Evolutionary conservation across 2,329 filamentous ascomycete genomes (phyloP), one percentile per base, ranked within the genome.

Genomic region (Acrocalymma vagum): DNA sequence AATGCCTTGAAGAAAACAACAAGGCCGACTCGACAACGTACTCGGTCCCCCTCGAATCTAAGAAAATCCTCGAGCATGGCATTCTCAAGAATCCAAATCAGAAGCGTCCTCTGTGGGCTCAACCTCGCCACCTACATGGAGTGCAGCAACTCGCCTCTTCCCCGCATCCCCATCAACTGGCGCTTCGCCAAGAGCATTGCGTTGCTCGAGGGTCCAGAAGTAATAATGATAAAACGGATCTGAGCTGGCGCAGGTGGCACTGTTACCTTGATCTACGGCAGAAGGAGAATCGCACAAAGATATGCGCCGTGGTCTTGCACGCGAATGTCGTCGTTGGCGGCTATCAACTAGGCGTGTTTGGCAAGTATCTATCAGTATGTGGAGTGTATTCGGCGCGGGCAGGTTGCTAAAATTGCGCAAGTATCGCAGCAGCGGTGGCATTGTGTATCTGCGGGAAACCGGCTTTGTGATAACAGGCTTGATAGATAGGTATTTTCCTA

Each of bases 301-400:
- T 36, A 17, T 9, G 34, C 21, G 74, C 72, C 22, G 62, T 79
- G 3, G 48, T 79, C 13, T 45, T 48, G 7, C 71, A 76, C 3
- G 75, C 70, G 5, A 78, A 81, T 48, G 71, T 79, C 33, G 70
- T 79, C 32, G 49, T 80, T 15, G 72, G 78, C 36, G 78, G 78
- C 11, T 81, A 77, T 62, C 67, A 78, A 9, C 69, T 71, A 6
- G 70, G 69, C 4, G 63, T 67, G 4, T 60, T 81, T 21, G 62
- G 20, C 60, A 63, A 17, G 64, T 62, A 9, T 72, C 72, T 1
- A 62, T 74, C 15, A 66, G 72, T 1, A 58, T 71, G 3, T 52
- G 72, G 9, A 64, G 63, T 13, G 52, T 76, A 23, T 55, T 72
- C 10, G 62, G 56, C 33, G 55, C 73, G 48, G 13, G 9, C 18